These are phyloP conservation scores for Herpetomonas samuelpessoai DNA, from an alignment of 208 protist species.

Conservation along the genomic window DNA sequence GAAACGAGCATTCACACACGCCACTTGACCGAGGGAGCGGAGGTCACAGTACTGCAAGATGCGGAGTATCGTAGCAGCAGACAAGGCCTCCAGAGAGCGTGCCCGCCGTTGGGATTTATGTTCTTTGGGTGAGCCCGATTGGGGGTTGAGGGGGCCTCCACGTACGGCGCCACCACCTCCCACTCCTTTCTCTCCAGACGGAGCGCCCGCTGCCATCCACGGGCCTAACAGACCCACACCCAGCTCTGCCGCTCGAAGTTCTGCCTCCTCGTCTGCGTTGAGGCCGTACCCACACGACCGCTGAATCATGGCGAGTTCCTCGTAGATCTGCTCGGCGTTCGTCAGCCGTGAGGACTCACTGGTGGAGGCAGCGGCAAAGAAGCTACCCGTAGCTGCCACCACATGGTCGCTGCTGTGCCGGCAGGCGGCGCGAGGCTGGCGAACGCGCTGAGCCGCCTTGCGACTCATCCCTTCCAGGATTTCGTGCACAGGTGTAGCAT, in stretches of 20 bases:
- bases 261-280: slow-evolving; percentile 29
- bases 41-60: slow-evolving; percentile 31
- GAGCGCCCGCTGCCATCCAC: not conserved
- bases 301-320: slow-evolving; percentile 19
- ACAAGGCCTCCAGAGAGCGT: slow-evolving; percentile 12
- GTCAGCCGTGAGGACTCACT: no score
- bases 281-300: slow-evolving; percentile 20
- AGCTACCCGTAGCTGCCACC: no score
- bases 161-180: no score
- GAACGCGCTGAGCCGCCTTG: not conserved
- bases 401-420: no score
- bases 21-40: slow-evolving; percentile 15
- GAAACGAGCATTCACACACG: slow-evolving; percentile 20
- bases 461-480: not conserved
- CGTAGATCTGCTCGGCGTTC: no score
- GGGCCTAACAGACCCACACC: not conserved
- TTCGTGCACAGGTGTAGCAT: no score
- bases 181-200: no score
- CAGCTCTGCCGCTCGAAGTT: not conserved
- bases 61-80: slow-evolving; percentile 24
- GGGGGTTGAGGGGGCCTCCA: not conserved
- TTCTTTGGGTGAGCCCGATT: no score
- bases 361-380: no score
- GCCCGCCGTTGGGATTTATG: no score
- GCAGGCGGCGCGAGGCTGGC: not conserved